phyloP scores from a whole-genome alignment of 495 filamentous ascomycete species.

The Neurospora intermedia region DNA sequence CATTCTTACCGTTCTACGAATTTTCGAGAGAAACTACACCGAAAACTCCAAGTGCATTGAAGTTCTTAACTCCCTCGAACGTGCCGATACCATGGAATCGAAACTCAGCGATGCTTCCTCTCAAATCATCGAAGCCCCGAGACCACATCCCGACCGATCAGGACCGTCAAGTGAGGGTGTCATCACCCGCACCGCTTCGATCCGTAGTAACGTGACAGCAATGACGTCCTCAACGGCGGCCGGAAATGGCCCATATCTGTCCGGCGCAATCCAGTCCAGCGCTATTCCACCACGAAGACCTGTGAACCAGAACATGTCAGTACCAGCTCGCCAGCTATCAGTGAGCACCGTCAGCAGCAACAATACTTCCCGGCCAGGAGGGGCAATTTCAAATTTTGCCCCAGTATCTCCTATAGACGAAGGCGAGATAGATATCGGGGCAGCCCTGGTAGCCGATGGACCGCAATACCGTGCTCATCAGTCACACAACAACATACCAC shows the following conservation, averaged over 20 bases:
- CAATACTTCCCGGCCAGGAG: neutral
- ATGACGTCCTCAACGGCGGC: neutral
- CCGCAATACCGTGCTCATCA: conserved; percentile 8
- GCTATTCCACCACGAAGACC: conserved; percentile 3
- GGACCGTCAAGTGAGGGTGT: conserved; percentile 22
- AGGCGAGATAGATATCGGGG: neutral
- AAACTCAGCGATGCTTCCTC: conserved; percentile 10
- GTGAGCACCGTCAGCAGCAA: neutral
- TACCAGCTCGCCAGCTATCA: neutral
- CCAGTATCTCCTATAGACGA: neutral
- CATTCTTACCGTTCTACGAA: conserved; percentile 18
- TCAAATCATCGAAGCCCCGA: neutral
- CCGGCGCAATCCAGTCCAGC: conserved; percentile 4
- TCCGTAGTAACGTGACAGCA: conserved; percentile 21
- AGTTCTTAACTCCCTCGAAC: conserved; percentile 14
- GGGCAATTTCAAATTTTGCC: neutral
- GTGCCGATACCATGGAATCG: conserved; percentile 17
- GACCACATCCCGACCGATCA: neutral
- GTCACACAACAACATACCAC: neutral
- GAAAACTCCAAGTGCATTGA: conserved; percentile 13
- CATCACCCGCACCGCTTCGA: conserved; percentile 21
- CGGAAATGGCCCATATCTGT: neutral
- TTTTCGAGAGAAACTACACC: conserved; percentile 21
- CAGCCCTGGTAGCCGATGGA: conserved; percentile 14
- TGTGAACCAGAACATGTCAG: neutral